These are phyloP conservation scores for Kwoniella mangroviensis DNA, from an alignment of 768 basidiomycete genomes.

Conservation along the genomic window DNA sequence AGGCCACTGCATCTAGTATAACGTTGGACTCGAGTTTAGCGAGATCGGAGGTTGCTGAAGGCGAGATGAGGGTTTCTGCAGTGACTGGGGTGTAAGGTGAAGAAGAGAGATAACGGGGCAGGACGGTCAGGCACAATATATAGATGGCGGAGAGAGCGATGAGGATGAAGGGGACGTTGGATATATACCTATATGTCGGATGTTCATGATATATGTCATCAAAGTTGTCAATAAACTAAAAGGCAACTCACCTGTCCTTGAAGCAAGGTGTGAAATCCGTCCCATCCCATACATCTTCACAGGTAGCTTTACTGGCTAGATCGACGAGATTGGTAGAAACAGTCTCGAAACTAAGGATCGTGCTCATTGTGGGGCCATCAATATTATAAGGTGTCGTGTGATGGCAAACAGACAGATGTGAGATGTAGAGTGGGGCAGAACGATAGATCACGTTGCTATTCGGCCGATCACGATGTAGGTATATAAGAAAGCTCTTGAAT, in stretches of 20 bases:
- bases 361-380: neutral
- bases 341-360: neutral
- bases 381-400: neutral
- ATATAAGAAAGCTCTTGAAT: too few relatives aligned
- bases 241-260: conserved; percentile 21
- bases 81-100: conserved; percentile 8
- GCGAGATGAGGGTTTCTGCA: conserved; percentile 32
- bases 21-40: conserved; percentile 44
- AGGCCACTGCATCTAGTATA: conserved; percentile 39
- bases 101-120: conserved; percentile 1
- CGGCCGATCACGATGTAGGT: neutral
- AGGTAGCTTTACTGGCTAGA: conserved; percentile 12
- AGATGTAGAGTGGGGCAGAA: neutral
- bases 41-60: conserved; percentile 34
- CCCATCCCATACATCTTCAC: conserved; percentile 43
- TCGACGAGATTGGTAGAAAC: conserved; percentile 2
- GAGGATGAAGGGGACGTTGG: conserved; percentile 32
- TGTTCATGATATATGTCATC: too few relatives aligned
- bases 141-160: conserved; percentile 15
- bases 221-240: too few relatives aligned
- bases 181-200: conserved; percentile 31
- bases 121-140: neutral
- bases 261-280: conserved; percentile 47
- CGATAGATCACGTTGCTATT: neutral
- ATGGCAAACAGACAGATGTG: neutral